Evolutionary conservation across 2,329 filamentous ascomycete species (phyloP), one percentile per base, ranked within the genome.

Genomic region (Aschersonia sp.): DNA sequence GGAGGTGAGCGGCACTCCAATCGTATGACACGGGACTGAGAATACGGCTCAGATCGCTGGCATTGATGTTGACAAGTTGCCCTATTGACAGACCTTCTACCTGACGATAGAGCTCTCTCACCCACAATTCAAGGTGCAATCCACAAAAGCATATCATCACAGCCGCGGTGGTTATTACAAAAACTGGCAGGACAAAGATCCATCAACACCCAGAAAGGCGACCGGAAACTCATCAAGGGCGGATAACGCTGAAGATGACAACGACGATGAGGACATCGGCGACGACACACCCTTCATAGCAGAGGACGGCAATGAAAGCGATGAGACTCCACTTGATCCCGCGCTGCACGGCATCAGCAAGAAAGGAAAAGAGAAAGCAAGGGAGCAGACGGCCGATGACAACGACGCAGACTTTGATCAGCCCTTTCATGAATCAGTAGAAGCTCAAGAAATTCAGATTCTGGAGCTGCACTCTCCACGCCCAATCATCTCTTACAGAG

Each of bases 401-500:
- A 41, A 7, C 10, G 7, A 12, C 7, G 40, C 10, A 22, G 40
- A n/a, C n/a, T 7, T 7, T 11, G 14, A 14, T 14, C 9, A 41
- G 40, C 14, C 40, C n/a, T 37, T 37, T 37, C 40, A 41, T 7
- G 14, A 22, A 41, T 12, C 40, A 7, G 40, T 22, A 7, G 46
- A 42, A 43, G 39, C 51, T 6, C 59, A 66, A 32, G 65, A 75
- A 40, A 76, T 95, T 5, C 87, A 95, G 58, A 81, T 95, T 45
- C 70, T 92, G n/a, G 87, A 87, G 31, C 72, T 95, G 4, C 84
- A 94, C 62, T 82, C 82, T 1, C 58, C 67, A 2, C 83, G 84
- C 45, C 90, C 90, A 0, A 68, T 95, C 31, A 73, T 95, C 50
- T 83, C 84, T 29, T 94, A 94, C 64, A 76, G 83, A 49, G 84